phyloP scores from a whole-genome alignment of 148 eudicot genomes.

The Gaultheria prostrata region DNA sequence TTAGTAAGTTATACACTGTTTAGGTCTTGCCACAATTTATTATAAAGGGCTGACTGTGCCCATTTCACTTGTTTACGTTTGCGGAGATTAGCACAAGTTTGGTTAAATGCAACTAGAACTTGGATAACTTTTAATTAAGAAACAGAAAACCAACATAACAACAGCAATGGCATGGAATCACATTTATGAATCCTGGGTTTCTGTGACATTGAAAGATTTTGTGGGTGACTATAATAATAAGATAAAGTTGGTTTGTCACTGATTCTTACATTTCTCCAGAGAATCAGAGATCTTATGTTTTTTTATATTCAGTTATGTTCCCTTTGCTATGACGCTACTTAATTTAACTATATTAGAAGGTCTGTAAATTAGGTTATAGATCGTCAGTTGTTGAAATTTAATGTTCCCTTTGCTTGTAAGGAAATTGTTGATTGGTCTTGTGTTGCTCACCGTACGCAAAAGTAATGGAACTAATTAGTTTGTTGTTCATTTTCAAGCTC shows the following conservation, averaged over 20 bases:
- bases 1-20: background rate
- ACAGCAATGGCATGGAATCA: background rate
- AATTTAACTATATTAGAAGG: background rate
- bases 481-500: background rate
- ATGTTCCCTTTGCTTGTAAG: background rate
- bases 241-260: background rate
- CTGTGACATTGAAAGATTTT: background rate
- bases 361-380: background rate
- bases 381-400: background rate
- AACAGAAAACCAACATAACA: background rate
- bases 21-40: background rate
- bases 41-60: background rate
- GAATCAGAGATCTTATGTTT: background rate
- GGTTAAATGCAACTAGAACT: background rate
- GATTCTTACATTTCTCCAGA: background rate
- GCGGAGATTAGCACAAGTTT: no score
- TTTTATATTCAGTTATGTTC: background rate
- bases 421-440: background rate
- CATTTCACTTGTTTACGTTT: background rate
- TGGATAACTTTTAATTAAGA: background rate
- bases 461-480: background rate
- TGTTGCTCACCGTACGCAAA: background rate
- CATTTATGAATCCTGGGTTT: background rate
- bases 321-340: background rate
- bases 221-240: background rate